Evolutionary conservation across 2,329 filamentous ascomycete genomes (phyloP), one percentile per base, ranked within the genome.

Genomic region (Curvularia sp.): DNA sequence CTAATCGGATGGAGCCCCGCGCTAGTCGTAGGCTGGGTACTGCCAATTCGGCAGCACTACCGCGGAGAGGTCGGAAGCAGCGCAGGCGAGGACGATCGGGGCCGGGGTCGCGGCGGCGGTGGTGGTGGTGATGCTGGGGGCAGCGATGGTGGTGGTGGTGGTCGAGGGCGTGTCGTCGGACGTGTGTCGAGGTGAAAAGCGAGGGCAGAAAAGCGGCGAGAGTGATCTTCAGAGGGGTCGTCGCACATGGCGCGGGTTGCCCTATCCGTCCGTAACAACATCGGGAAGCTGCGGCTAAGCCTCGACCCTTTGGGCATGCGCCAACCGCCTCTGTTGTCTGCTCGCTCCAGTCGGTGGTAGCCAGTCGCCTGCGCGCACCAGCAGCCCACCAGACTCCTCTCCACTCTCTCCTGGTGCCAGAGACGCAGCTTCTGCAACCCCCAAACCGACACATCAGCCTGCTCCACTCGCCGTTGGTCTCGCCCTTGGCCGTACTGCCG

Each of bases 401-500:
- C 33, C 28, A 26, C 39, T n/a, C 24, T 42, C 49, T 50, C 42
- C 30, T 44, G 42, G 28, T 33, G 33, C 20, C 22, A 18, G 13
- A 28, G 13, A 28, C 24, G 15, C 7, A 6, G 22, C 33, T 22
- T 47, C 44, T 30, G 41, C 26, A 28, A 1, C 10, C 26, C 18
- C 26, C 44, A 12, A 20, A 26, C 8, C 20, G 22, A 50, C 48
- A 30, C 48, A 28, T 24, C 48, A 41, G 33, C 48, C 48, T 41
- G 44, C 55, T 48, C 38, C 55, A 49, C 35, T 31, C 31, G 35
- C 38, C 41, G 38, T 49, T n/a, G 31, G 31, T 35, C 31, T 38
- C 39, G 30, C 33, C 51, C 41, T 47, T 28, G 31, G 30, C 47
- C 58, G 55, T 57, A 60, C 66, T 65, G 61, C 66, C 66, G 58